Conservation (phyloP, 2,329 filamentous ascomycete genomes). For the Fusarium chlamydosporum region DNA sequence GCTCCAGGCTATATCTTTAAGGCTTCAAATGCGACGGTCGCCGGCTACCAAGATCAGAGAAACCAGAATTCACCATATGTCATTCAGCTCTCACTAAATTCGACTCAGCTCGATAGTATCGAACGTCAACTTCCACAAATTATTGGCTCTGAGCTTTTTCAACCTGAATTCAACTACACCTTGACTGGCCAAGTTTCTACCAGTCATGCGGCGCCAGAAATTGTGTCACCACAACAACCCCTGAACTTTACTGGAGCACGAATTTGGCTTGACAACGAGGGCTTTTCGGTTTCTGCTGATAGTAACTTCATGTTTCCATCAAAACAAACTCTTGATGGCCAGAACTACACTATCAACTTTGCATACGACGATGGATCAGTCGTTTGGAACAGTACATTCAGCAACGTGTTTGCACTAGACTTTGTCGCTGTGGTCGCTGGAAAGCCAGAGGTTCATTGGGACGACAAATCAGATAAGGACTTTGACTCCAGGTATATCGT, state of each 20-base stretch:
- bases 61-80: slow-evolving; percentile 28
- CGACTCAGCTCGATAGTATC: neutral
- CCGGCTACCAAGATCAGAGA: slow-evolving; percentile 12
- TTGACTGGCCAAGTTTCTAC: slow-evolving; percentile 30
- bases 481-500: slow-evolving; percentile 25
- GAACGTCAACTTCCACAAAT: slow-evolving; percentile 9
- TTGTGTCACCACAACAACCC: neutral
- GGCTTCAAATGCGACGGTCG: slow-evolving; percentile 3
- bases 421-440: slow-evolving; percentile 3
- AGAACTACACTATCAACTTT: neutral
- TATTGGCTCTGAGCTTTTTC: slow-evolving; percentile 20
- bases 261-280: slow-evolving; percentile 33
- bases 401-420: slow-evolving; percentile 4
- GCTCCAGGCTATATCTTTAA: slow-evolving; percentile 36
- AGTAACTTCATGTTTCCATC: neutral
- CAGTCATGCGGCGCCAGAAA: neutral
- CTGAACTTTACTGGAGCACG: too few species aligned
- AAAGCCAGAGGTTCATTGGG: slow-evolving; percentile 37
- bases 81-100: slow-evolving; percentile 18
- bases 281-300: slow-evolving; percentile 34
- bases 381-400: slow-evolving; percentile 39
- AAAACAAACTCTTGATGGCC: accelerated
- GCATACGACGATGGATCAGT: neutral
- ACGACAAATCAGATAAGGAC: slow-evolving; percentile 1
- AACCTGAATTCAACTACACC: slow-evolving; percentile 33